These are phyloP conservation scores for Yamadazyma scolyti DNA, from an alignment of 805 yeast genomes.

Conservation along the genomic window DNA sequence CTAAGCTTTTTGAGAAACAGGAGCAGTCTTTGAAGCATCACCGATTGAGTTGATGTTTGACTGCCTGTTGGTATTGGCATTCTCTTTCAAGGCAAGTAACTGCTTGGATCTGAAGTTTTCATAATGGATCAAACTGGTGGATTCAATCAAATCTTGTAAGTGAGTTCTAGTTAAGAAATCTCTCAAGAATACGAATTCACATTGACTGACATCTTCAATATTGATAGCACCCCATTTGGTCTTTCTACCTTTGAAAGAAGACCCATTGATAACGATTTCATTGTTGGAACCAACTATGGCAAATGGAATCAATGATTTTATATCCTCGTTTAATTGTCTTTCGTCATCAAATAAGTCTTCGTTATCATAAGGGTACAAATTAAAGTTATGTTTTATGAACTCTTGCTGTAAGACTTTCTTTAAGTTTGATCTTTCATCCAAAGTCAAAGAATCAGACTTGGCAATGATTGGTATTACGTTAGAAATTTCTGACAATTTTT, in stretches of 20 bases:
- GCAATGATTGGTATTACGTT: slow-evolving; percentile 96
- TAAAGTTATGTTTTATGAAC: slow-evolving; percentile 66
- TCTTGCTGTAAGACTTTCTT: slow-evolving; percentile 77
- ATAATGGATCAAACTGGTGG: slow-evolving; percentile 83
- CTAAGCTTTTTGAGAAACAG: slow-evolving; percentile 6
- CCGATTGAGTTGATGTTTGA: slow-evolving; percentile 10
- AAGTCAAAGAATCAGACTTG: slow-evolving; percentile 84
- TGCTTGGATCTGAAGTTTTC: slow-evolving; percentile 93
- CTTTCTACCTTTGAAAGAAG: slow-evolving; percentile 81
- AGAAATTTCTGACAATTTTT: slow-evolving; percentile 81
- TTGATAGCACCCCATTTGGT: slow-evolving; percentile 92
- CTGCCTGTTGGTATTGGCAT: slow-evolving; percentile 48
- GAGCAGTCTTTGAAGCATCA: slow-evolving; percentile 1
- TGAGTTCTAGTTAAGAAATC: slow-evolving; percentile 95
- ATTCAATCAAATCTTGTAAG: slow-evolving; percentile 91
- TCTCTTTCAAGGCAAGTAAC: slow-evolving; percentile 88
- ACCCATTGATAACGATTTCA: slow-evolving; percentile 72
- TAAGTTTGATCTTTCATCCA: slow-evolving; percentile 76
- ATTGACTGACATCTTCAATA: slow-evolving; percentile 91
- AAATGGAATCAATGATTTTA: slow-evolving; percentile 77
- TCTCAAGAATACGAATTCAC: slow-evolving; percentile 92
- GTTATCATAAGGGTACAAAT: slow-evolving; percentile 79
- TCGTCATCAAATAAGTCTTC: slow-evolving; percentile 70
- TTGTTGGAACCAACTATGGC: slow-evolving; percentile 91
- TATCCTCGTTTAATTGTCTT: slow-evolving; percentile 67